A percentile compares a stretch with the other conserved stretches of the same genome.
These are phyloP conservation scores for Leishmania aethiopica DNA, from an alignment of 208 protist genomes.

Conservation along the genomic window DNA sequence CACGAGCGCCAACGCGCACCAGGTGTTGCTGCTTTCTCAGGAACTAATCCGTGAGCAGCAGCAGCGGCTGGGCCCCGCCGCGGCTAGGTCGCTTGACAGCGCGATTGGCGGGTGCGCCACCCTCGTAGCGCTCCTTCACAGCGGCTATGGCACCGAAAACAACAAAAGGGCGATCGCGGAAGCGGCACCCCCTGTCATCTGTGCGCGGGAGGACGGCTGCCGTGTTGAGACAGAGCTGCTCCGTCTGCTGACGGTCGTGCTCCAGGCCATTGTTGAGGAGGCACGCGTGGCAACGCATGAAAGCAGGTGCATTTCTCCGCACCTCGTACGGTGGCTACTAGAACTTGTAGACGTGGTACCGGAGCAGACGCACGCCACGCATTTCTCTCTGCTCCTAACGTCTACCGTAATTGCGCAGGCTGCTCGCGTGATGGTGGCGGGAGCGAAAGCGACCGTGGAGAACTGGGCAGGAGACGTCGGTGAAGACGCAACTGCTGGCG, in stretches of 20 bases:
- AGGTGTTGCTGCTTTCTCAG: not conserved
- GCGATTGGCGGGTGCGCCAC: constrained; percentile 1
- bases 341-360: not conserved
- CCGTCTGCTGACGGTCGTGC: not conserved
- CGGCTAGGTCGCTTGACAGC: not conserved
- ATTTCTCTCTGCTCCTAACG: constrained; percentile 2
- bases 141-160: not conserved
- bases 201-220: not conserved
- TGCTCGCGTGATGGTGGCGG: constrained; percentile 7
- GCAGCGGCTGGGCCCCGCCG: not conserved
- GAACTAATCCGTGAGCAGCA: not conserved
- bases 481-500: not conserved
- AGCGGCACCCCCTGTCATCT: not conserved
- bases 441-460: not conserved
- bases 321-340: constrained; percentile 7
- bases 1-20: not conserved
- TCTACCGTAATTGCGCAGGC: constrained; percentile 1
- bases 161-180: not conserved
- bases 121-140: constrained; percentile 13
- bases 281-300: constrained; percentile 4
- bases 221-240: not conserved
- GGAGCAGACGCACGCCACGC: constrained; percentile 5
- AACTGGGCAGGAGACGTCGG: not conserved
- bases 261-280: constrained; percentile 9
- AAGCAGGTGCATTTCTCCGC: not conserved